Conservation (phyloP, 1,284 basidiomycete species). For the Trichosporon ovoides region DNA sequence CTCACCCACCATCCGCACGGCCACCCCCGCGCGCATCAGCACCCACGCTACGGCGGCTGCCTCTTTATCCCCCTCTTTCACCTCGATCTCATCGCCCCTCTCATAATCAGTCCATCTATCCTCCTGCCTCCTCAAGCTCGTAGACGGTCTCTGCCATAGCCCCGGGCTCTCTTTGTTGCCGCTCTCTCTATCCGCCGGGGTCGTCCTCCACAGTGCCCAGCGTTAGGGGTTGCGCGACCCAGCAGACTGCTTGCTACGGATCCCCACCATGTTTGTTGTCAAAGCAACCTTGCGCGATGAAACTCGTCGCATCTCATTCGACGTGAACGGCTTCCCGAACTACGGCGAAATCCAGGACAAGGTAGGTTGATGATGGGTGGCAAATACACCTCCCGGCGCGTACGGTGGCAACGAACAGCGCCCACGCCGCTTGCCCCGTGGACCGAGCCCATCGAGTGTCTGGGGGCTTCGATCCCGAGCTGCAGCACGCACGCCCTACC, state of each 20-base stretch:
- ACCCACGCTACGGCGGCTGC: no score
- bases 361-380: conserved; percentile 28
- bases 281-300: conserved; percentile 47
- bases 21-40: no score
- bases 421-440: neutral
- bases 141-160: no score
- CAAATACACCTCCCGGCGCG: neutral
- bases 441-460: no score
- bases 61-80: no score
- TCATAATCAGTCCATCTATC: no score
- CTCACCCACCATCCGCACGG: no score
- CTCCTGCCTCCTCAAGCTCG: no score
- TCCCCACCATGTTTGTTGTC: conserved; percentile 36
- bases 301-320: conserved; percentile 44
- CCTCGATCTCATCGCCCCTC: no score
- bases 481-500: no score
- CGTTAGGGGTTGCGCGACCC: neutral
- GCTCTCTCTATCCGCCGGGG: neutral
- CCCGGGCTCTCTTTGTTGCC: neutral
- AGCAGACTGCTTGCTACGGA: neutral
- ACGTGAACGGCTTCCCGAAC: conserved; percentile 37
- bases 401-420: conserved; percentile 12
- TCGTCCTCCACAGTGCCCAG: neutral
- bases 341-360: conserved; percentile 43
- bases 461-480: no score